Base-by-base conservation (phyloP, 1,284 basidiomycete genomes). In the Lignosus rhinocerotis region DNA sequence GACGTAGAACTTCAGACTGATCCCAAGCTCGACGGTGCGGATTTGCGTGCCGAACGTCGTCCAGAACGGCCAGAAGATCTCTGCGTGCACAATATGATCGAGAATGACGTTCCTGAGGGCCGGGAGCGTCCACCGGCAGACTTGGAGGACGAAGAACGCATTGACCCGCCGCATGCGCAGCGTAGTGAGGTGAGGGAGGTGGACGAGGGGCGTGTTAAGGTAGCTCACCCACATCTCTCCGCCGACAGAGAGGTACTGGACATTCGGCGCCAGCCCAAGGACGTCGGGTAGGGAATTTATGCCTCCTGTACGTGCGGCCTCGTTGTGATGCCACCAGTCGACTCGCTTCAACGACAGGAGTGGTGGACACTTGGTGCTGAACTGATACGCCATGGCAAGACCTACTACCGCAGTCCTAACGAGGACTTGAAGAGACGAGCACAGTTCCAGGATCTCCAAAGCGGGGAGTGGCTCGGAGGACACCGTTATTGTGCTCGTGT, bases 321-420 rank as follows among this genome's bases (percentile, higher is more conserved):
- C 80, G 58, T 75, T 74, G 62, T 82, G 70, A 64, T 86, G 79
- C 80, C 84, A 87, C 85, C 87, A 89, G 54, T 89, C 87, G 41
- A 89, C 75, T 19, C 85, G 80, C 46, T 78, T 80, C 36, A 89
- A 74, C n/a, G 80, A 79, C 10, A 76, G 74, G 4, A 88, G 62
- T 0, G 78, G 68, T 0, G 84, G 70, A 49, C 70, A 72, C 61
- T 73, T 75, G 4, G 79, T 78, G 34, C 82, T 78, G 66, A 81
- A 84, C 45, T 86, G 81, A 71, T 82, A 88, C 31, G 71, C 74
- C n/a, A 78, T 67, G 1, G 58, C 53, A n/a, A 72, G 69, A 42
- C 67, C 64, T 10, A 57, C 54, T 46, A 63, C 65, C 41, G 68
- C 60, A 30, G 56, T 65, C 25, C 87, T 76, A 53, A 84, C 76